A percentile compares a stretch with the other conserved stretches of the same genome.
phyloP scores from a whole-genome alignment of 768 basidiomycete genomes.

The Rhizopogon roseolus region DNA sequence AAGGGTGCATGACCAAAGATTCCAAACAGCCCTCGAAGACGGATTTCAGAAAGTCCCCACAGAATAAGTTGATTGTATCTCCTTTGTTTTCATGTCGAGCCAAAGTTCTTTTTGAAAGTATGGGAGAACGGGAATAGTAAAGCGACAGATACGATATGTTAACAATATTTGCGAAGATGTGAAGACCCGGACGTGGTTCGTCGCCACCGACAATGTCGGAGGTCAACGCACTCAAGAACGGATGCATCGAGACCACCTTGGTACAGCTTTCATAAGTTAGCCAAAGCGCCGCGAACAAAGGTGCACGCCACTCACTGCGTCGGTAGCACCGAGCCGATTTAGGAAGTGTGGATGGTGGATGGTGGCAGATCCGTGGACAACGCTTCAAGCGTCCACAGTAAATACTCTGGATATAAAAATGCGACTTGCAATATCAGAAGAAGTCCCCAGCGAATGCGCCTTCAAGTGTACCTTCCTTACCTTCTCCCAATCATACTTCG shows the following conservation, averaged over 20 bases:
- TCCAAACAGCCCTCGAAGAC: neutral
- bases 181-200: too few species aligned
- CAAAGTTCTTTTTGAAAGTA: too few species aligned
- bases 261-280: neutral
- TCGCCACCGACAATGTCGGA: too few species aligned
- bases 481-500: neutral
- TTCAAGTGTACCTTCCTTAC: neutral
- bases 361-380: neutral
- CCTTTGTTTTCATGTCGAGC: too few species aligned
- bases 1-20: neutral
- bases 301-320: neutral
- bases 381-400: neutral
- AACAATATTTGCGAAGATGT: too few species aligned
- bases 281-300: neutral
- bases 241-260: neutral
- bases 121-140: too few species aligned
- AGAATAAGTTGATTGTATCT: too few species aligned
- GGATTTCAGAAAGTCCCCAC: too few species aligned
- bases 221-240: too few species aligned
- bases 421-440: neutral
- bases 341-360: neutral
- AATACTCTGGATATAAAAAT: neutral
- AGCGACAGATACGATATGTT: too few species aligned
- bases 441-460: neutral
- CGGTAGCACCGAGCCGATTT: too few species aligned